Evolutionary conservation across 2,329 filamentous ascomycete genomes (phyloP).

Genomic region (Dichotomopilus funicola): DNA sequence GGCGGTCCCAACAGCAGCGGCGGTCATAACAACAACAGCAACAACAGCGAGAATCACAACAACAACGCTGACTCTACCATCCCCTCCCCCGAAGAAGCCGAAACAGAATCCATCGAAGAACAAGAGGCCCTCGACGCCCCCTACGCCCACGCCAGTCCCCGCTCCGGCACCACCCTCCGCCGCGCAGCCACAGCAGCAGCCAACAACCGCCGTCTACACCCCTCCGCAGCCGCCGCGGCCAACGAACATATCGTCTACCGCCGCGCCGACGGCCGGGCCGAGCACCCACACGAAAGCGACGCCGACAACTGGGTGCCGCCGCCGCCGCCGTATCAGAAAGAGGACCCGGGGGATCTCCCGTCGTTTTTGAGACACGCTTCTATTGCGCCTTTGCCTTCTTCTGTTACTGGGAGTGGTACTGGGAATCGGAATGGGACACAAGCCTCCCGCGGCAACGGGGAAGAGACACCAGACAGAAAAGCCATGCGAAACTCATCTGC

Average conservation of each 20-base stretch:
- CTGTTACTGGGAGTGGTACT: too few relatives aligned
- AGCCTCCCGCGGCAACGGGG: neutral
- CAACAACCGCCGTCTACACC: constrained; percentile 61
- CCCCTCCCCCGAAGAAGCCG: constrained; percentile 31
- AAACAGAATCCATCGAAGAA: constrained; percentile 45
- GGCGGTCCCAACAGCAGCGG: constrained; percentile 27
- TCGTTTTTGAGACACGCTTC: constrained; percentile 46
- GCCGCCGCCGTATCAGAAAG: constrained; percentile 70
- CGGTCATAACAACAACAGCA: neutral
- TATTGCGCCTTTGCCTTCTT: constrained; percentile 17
- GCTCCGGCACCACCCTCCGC: constrained; percentile 62
- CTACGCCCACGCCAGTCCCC: constrained; percentile 65
- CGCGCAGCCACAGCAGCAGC: constrained; percentile 72
- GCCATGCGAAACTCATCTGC: constrained; percentile 13
- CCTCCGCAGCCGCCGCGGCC: constrained; percentile 46
- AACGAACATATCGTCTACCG: constrained; percentile 55
- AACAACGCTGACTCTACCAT: too few relatives aligned
- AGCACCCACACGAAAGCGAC: constrained; percentile 79
- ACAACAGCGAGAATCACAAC: constrained; percentile 10
- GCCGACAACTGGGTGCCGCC: constrained; percentile 85
- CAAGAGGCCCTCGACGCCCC: constrained; percentile 62
- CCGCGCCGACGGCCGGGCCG: constrained; percentile 61
- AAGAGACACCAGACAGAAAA: constrained; percentile 3
- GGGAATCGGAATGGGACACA: neutral
- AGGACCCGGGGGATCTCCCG: constrained; percentile 52